Percentiles rank a stretch among this genome's conserved stretches.
Conservation (phyloP, 2,329 filamentous ascomycete species). For the Aspergillus oerlinghausenensis region DNA sequence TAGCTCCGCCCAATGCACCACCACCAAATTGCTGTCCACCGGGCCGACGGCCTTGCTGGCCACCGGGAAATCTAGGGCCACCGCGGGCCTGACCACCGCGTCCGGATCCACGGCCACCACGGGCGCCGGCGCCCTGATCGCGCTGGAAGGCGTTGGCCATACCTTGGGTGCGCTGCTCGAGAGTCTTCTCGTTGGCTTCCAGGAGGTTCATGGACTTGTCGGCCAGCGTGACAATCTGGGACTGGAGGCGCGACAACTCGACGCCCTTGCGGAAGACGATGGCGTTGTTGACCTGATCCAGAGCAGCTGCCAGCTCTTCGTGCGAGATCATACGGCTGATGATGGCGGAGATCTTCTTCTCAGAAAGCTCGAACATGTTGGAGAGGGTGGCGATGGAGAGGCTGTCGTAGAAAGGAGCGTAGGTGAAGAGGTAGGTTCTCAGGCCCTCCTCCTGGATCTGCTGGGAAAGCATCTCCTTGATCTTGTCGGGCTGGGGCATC, state of each 20-base stretch:
- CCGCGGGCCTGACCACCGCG: slow-evolving; percentile 36
- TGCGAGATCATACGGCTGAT: slow-evolving; percentile 99
- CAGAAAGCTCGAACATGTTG: slow-evolving; percentile 89
- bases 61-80: slow-evolving; percentile 33
- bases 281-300: slow-evolving; percentile 95
- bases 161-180: slow-evolving; percentile 95
- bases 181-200: slow-evolving; percentile 93
- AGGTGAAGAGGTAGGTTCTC: slow-evolving; percentile 97
- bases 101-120: slow-evolving; percentile 57
- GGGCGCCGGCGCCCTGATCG: slow-evolving; percentile 70
- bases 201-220: slow-evolving; percentile 96
- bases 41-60: slow-evolving; percentile 40
- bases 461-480: slow-evolving; percentile 94
- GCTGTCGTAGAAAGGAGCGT: slow-evolving; percentile 98
- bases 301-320: slow-evolving; percentile 90
- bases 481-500: slow-evolving; percentile 85
- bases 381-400: slow-evolving; percentile 80
- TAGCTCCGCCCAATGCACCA: slow-evolving; percentile 48
- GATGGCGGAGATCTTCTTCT: slow-evolving; percentile 87
- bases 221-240: slow-evolving; percentile 83
- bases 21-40: slow-evolving; percentile 48
- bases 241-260: slow-evolving; percentile 92
- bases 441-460: slow-evolving; percentile 99
- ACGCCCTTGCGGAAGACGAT: slow-evolving; percentile 99
- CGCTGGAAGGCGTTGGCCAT: slow-evolving; percentile 93